Evolutionary conservation across 2,329 filamentous ascomycete species (phyloP), one percentile per base, ranked within the genome.

Genomic region (Colletotrichum simmondsii): DNA sequence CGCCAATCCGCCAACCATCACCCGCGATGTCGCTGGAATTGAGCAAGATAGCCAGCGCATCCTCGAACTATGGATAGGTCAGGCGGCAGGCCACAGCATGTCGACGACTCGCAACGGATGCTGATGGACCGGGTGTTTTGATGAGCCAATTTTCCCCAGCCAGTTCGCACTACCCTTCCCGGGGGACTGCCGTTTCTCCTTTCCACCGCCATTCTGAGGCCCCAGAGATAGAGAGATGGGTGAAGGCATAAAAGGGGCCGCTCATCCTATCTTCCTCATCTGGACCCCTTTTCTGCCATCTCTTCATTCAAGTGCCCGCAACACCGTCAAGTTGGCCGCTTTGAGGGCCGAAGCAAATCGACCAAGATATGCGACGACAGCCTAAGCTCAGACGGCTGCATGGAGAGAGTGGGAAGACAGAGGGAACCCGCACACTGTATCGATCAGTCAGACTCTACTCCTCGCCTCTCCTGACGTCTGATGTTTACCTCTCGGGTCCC

Each of bases 151-250:
- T 57, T 61, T 14, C 14, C 26, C 42, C 70, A 54, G 65, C 70
- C 53, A 62, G 66, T 58, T 52, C 57, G 37, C 37, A 26, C n/a
- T 68, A 53, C 24, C 52, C 22, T 37, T 52, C 58, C 59, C 52
- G 24, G 14, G 26, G 24, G 42, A 56, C 57, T 71, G 62, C 32
- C 30, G 57, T 37, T 49, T 52, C 57, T 49, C 65, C 60, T 12
- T 64, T 69, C 53, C 70, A 72, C 70, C 70, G 70, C 70, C 65
- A 63, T 64, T 72, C 6, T 56, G 26, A 49, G 24, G 65, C 53
- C 54, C 42, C 28, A 26, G 26, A 22, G 14, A 3, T 56, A 42
- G 5, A n/a, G 24, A 61, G 60, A n/a, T 32, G 56, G 54, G 30
- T 28, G 59, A 65, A 16, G 16, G 56, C 60, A 72, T 61, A 72